Conservation (phyloP, 2,329 filamentous ascomycete genomes). For the Lasiodiplodia hormozganensis region DNA sequence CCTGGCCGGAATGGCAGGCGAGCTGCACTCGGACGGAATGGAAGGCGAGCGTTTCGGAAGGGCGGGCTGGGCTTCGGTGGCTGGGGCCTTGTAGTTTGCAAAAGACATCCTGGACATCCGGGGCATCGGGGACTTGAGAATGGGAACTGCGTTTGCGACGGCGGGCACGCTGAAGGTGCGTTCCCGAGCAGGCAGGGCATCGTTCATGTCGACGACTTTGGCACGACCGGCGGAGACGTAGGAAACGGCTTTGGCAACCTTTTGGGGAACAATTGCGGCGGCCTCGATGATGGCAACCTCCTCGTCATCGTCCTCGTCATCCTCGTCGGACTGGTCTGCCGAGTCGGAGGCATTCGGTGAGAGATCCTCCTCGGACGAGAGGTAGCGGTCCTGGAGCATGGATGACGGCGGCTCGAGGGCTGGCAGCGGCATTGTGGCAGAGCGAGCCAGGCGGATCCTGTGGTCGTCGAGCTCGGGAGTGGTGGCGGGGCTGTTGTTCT, state of each 20-base stretch:
- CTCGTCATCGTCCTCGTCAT: constrained; percentile 31
- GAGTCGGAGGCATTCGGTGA: constrained; percentile 43
- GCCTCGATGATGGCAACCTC: constrained; percentile 26
- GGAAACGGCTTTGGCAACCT: constrained; percentile 46
- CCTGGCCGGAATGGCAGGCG: constrained; percentile 5
- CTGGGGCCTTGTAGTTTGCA: constrained; percentile 34
- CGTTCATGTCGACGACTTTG: constrained; percentile 46
- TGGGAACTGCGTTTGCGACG: constrained; percentile 37
- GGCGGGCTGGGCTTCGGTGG: neutral
- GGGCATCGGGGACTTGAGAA: constrained; percentile 39
- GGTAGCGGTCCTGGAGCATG: constrained; percentile 45
- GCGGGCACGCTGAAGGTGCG: constrained; percentile 42
- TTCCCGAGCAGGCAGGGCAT: neutral
- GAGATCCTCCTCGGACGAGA: constrained; percentile 48
- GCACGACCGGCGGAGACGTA: constrained; percentile 47
- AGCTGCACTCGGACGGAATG: neutral
- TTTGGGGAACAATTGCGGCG: constrained; percentile 16
- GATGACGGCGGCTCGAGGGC: constrained; percentile 33
- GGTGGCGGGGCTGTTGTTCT: constrained; percentile 42
- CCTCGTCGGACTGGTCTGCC: constrained; percentile 41
- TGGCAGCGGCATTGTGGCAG: constrained; percentile 34
- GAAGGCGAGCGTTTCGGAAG: constrained; percentile 4
- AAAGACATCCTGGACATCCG: constrained; percentile 39
- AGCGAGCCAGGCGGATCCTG: constrained; percentile 43
- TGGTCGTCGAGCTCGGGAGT: constrained; percentile 43